These are phyloP conservation scores for Paracorniculantispora psalliotae DNA, from an alignment of 2,329 filamentous ascomycete species.

Conservation along the genomic window DNA sequence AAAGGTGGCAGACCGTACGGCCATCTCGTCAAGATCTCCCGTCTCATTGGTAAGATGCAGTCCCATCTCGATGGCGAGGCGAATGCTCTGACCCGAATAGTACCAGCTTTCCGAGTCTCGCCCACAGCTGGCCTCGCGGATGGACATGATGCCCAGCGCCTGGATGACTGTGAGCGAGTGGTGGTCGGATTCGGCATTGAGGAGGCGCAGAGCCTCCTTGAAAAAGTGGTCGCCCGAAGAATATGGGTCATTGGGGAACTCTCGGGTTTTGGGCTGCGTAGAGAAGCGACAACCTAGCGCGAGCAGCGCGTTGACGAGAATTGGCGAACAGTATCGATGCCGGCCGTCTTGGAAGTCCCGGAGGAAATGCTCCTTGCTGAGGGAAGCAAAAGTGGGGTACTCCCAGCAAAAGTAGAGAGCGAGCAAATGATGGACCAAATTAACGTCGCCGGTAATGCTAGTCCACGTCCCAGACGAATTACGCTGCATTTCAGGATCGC, in stretches of 20 bases:
- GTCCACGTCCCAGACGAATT: slow-evolving; percentile 51
- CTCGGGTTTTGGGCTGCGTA: slow-evolving; percentile 57
- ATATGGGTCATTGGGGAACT: slow-evolving; percentile 55
- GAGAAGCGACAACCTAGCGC: slow-evolving; percentile 66
- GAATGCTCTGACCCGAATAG: slow-evolving; percentile 66
- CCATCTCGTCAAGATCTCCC: slow-evolving; percentile 50
- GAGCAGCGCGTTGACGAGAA: slow-evolving; percentile 61
- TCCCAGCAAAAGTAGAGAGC: slow-evolving; percentile 70
- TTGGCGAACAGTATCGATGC: slow-evolving; percentile 61
- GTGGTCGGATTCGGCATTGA: slow-evolving; percentile 53
- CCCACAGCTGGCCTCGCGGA: slow-evolving; percentile 67
- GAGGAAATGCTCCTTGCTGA: slow-evolving; percentile 67
- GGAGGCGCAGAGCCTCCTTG: slow-evolving; percentile 58
- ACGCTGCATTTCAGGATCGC: slow-evolving; percentile 38
- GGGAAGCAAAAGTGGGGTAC: slow-evolving; percentile 68
- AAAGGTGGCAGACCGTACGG: slow-evolving; percentile 55
- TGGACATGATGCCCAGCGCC: slow-evolving; percentile 70
- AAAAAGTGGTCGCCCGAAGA: slow-evolving; percentile 72
- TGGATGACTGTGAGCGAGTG: slow-evolving; percentile 67
- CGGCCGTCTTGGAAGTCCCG: slow-evolving; percentile 58
- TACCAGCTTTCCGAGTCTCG: slow-evolving; percentile 69
- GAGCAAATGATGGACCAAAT: slow-evolving; percentile 58
- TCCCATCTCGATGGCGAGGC: slow-evolving; percentile 67
- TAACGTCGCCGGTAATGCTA: slow-evolving; percentile 50
- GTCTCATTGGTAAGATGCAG: slow-evolving; percentile 52